Evolutionary conservation across 1,284 basidiomycete species (phyloP), one percentile per base, ranked within the genome.

Genomic region (Exsudoporus floridanus): DNA sequence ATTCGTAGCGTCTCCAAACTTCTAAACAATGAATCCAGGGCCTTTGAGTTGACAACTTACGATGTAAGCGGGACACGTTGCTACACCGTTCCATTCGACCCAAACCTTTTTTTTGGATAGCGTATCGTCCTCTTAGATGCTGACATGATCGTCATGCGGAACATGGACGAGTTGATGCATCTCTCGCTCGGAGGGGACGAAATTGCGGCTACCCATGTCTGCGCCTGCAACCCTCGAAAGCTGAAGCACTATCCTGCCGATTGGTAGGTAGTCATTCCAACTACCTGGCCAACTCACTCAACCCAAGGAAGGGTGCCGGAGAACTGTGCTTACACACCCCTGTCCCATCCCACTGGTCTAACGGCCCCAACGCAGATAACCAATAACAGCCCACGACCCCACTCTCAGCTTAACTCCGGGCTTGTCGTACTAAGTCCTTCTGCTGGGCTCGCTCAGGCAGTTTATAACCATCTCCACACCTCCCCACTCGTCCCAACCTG

Each of bases 91-190:
- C 25, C 35, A 28, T 31, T 28, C 50, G 42, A 57, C 27, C 27
- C 23, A 40, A 16, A 36, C 42, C 27, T 46, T 27, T 41, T 31
- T 31, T 7, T 48, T n/a, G n/a, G 31, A 47, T 60, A 94, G 83
- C 83, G 91, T 14, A 75, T 97, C 39, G 86, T 94, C 40, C 75
- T 97, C 42, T 75, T 98, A 46, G 95, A 98, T 67, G 84, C 86
- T 14, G 95, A 98, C 73, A 98, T 98, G 92, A 78, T 97, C 52
- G 79, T 97, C 21, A 74, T 81, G 66, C 79, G 76, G 42, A 92
- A 91, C 57, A 96, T 98, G 90, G 96, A 98, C 71, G 94, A 96
- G 57, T 76, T 98, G 46, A 86, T 98, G 75, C 78, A 85, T 21
- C 62, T 92, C 27, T 77, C 83, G 10, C 72, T 94, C 2, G 81